Base-by-base conservation (phyloP, 306 rosid species). In the Pterocarpus santalinus region DNA sequence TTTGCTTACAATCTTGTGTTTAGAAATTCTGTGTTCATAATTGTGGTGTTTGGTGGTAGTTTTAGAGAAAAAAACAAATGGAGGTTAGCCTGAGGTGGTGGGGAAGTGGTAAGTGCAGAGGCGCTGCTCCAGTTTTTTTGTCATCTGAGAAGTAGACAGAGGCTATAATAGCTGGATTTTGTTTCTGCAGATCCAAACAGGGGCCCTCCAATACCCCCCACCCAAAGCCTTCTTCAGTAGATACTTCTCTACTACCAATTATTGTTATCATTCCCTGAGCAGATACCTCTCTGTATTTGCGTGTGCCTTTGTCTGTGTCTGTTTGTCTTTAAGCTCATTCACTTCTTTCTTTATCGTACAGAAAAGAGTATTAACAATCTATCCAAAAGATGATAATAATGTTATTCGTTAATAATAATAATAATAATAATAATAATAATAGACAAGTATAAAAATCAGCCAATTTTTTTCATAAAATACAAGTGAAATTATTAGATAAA, bases 81-180 rank as follows among this genome's bases (percentile, higher is more conserved):
- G 69, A 32, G 53, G 9, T 22, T 22, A 22, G 28, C 28, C 28
- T 22, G 28, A 22, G 28, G 28, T 22, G 28, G 28, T 22, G 28
- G 83, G 84, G 43, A 82, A 49, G 60, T 81, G 85, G 82, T 32
- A 72, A 41, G 51, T 65, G 84, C 81, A 81, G 91, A 76, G 74
- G 75, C 84, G 76, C 84, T 72, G 93, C 75, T 68, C 47, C 71
- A 85, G 72, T 15, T 7, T 8, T 80, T 81, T 83, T 85, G 92
- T 88, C 88, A 81, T 77, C 76, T 83, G 77, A 90, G 89, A 90
- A 87, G 91, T 75, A 81, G 91, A 94, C 91, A 90, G 80, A 78
- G 57, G 88, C 85, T 88, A 89, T 92, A 85, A 88, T 94, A 76
- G 89, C 83, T 83, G 85, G 81, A 89, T 90, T 87, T 85, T 90